Evolutionary conservation across 1,284 basidiomycete species (phyloP), one percentile per base, ranked within the genome.

Genomic region (Marasmius sp.): DNA sequence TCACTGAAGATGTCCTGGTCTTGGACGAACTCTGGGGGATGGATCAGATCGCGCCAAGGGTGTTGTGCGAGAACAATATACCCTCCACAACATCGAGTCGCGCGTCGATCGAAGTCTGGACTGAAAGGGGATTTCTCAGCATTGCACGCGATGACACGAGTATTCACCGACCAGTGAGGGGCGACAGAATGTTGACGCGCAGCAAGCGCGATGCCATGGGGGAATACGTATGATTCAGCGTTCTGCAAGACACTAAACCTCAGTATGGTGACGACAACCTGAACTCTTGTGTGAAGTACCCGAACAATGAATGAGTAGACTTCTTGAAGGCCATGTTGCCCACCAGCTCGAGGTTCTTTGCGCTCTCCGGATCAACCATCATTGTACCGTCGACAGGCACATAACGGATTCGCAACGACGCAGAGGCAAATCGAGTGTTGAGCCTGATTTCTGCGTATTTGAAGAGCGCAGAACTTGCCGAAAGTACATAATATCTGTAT

Each of bases 291-390:
- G n/a, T 39, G 20, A 18, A 6, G 64, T 72, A 94, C 95, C 92
- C 86, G 75, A 92, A 85, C 49, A 93, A 71, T 11, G 92, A 87
- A 77, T 91, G 82, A 16, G 76, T 69, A 0, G 86, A 89, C 69
- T 87, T 92, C 68, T 83, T 84, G 37, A 78, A 80, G 1, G 85
- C 72, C 69, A 85, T 82, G 71, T 94, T 97, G 12, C 81, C 85
- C 3, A 95, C 89, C 1, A 98, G 80, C 74, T 98, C 96, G 2
- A 98, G 81, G 71, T 95, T 94, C 53, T 84, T 85, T 0, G 88
- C 92, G 0, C 91, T 94, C 61, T 95, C 94, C 0, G 87, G 83
- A 71, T 97, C 95, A 67, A 98, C 92, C 82, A 97, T 85, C 89
- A 97, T 93, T 0, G 93, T 95, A 0, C 94, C 94, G 73, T 87